Evolutionary conservation across 805 yeast genomes (phyloP).

Genomic region (Wickerhamomyces chambardii): DNA sequence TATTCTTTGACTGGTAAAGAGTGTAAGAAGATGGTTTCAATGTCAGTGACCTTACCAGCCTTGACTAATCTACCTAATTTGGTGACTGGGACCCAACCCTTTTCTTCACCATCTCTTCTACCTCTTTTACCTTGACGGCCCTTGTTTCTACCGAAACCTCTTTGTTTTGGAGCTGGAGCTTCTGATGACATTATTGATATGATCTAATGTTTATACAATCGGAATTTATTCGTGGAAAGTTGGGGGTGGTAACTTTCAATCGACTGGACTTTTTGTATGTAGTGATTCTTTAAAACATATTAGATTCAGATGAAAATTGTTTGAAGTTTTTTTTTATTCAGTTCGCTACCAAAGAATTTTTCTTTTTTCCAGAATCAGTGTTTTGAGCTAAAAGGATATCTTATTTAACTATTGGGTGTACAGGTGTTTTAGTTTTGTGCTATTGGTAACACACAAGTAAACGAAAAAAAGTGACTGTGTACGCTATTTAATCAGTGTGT

Average conservation of each 20-base stretch:
- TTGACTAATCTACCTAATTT: slow-evolving; percentile 99
- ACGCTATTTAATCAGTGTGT: too few species aligned
- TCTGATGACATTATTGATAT: slow-evolving; percentile 30
- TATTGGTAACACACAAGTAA: too few species aligned
- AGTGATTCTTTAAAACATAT: background rate
- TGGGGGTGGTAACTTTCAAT: slow-evolving; percentile 46
- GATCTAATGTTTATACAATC: slow-evolving; percentile 18
- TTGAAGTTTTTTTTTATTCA: slow-evolving; percentile 1
- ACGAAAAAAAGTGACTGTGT: too few species aligned
- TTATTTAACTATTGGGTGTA: too few species aligned
- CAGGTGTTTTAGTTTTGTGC: too few species aligned
- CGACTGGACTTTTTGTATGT: slow-evolving; percentile 22
- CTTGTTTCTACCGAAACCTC: slow-evolving; percentile 50
- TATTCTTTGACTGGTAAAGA: slow-evolving; percentile 98
- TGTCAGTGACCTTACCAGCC: slow-evolving; percentile 94
- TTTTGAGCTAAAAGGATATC: too few species aligned
- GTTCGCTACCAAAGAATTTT: too few species aligned
- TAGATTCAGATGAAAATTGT: background rate
- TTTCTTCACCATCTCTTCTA: slow-evolving; percentile 85
- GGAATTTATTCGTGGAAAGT: slow-evolving; percentile 46
- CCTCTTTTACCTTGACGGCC: slow-evolving; percentile 62
- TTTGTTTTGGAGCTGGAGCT: slow-evolving; percentile 35
- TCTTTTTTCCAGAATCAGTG: too few species aligned
- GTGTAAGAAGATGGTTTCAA: slow-evolving; percentile 99
- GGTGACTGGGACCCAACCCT: slow-evolving; percentile 99